Evolutionary conservation across 2,329 filamentous ascomycete genomes (phyloP), one percentile per base, ranked within the genome.

Genomic region (Xylariomycetidae sp.): DNA sequence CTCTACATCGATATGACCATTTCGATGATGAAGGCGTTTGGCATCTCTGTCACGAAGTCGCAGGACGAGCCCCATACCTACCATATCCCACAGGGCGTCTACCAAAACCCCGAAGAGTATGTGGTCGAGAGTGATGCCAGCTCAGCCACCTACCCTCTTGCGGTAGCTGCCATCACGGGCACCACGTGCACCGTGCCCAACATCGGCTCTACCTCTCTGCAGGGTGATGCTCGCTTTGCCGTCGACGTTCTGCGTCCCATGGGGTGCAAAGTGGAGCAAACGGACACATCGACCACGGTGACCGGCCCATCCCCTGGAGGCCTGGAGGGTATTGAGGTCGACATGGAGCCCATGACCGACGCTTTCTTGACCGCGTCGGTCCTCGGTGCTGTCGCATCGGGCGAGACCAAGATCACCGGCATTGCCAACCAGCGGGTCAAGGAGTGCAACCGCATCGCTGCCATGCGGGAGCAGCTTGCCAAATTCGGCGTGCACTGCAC

Each of bases 321-420:
- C 12, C 65, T 98, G 24, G 79, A 79, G 48, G 82, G 85, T 1
- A 66, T 98, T 10, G 65, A 79, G 13, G 79, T 98, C 18, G 89
- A 98, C 53, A 98, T 98, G 92, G 92, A 96, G 59, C 85, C 90
- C 1, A 98, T 98, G 92, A 98, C 92, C 0, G 92, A 98, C 60
- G 92, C 92, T 30, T 98, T 98, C 69, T 71, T 98, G 32, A 95
- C 89, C 4, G 92, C 92, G 13, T 93, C 88, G 2, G 88, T 95
- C 4, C 72, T 98, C 29, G 92, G 88, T 17, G 92, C 92, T 22
- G 86, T 95, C 26, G 88, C 90, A 8, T 78, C 74, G 10, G 86
- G 85, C 2, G 79, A 79, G 31, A 98, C 92, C 0, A 78, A 77
- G 35, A 96, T 98, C 46, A 83, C 81, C 12, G 92, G 92, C 31